These are phyloP conservation scores for Perkinsus marinus DNA, from an alignment of 169 alveolate genomes.

Conservation along the genomic window DNA sequence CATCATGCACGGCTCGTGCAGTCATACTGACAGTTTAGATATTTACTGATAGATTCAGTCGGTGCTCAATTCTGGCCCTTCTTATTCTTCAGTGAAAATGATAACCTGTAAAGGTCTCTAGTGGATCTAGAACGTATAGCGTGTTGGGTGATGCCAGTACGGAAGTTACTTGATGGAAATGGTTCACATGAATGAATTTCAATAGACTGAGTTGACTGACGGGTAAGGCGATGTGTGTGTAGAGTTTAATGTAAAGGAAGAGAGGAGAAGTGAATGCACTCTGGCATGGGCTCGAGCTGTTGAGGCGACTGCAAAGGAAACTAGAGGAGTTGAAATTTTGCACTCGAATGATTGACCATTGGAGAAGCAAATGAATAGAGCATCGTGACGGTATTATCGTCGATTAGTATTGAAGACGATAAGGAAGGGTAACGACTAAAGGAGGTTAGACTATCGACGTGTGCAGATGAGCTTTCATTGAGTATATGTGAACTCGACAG, in stretches of 20 bases:
- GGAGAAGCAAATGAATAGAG: background rate
- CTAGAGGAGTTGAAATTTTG: background rate
- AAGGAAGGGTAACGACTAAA: background rate
- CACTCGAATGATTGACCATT: background rate
- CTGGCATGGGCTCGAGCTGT: background rate
- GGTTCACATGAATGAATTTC: background rate
- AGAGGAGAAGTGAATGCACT: background rate
- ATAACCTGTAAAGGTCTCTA: too few species aligned
- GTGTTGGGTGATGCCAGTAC: background rate
- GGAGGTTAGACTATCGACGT: background rate
- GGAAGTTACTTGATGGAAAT: background rate
- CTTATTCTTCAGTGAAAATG: too few species aligned
- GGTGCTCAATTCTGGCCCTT: too few species aligned
- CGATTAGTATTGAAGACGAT: background rate
- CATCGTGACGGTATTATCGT: background rate
- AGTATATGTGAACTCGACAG: background rate
- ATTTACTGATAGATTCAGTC: too few species aligned
- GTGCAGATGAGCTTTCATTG: background rate
- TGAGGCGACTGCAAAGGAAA: background rate
- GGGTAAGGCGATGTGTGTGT: background rate
- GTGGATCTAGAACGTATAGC: background rate
- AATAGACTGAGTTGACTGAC: background rate
- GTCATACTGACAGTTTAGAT: too few species aligned
- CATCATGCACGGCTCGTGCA: too few species aligned
- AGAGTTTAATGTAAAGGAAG: background rate